These are phyloP conservation scores for Leptomonas seymouri DNA, from an alignment of 208 protist species.

Conservation along the genomic window DNA sequence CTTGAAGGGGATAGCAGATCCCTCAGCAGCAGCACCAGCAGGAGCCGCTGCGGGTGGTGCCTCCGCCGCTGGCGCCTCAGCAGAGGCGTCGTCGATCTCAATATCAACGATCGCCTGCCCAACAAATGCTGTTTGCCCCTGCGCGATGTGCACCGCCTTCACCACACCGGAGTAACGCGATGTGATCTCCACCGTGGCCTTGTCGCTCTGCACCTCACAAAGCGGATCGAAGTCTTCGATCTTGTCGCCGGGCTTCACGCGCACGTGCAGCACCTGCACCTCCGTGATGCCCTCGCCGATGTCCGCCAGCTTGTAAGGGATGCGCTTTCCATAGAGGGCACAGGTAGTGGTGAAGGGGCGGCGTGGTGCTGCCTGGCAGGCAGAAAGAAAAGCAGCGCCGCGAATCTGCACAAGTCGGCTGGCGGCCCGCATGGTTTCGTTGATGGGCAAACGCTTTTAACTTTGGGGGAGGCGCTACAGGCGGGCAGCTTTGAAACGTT, in stretches of 20 bases:
- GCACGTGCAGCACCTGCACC: slow-evolving; percentile 95
- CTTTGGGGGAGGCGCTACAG: no score
- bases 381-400: background rate
- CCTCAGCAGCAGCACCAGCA: background rate
- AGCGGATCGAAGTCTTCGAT: slow-evolving; percentile 94
- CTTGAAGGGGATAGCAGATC: slow-evolving; percentile 60
- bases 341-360: slow-evolving; percentile 17
- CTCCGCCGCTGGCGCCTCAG: slow-evolving; percentile 9
- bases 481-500: no score
- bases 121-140: slow-evolving; percentile 85
- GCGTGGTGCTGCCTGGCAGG: background rate
- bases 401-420: slow-evolving; percentile 3
- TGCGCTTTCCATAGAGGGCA: slow-evolving; percentile 20
- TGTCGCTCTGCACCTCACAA: slow-evolving; percentile 96
- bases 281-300: slow-evolving; percentile 97
- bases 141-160: slow-evolving; percentile 73
- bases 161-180: slow-evolving; percentile 86
- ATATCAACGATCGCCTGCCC: slow-evolving; percentile 90
- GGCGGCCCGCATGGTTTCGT: slow-evolving; percentile 15
- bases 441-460: background rate
- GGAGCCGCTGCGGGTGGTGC: slow-evolving; percentile 5
- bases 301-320: slow-evolving; percentile 92
- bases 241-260: slow-evolving; percentile 88
- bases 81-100: slow-evolving; percentile 39
- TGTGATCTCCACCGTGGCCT: slow-evolving; percentile 94